A percentile compares a stretch with the other conserved stretches of the same genome.
These are phyloP conservation scores for Antitrichia curtipendula DNA, from an alignment of 225 moss, liverwort and hornwort genomes.

Conservation along the genomic window DNA sequence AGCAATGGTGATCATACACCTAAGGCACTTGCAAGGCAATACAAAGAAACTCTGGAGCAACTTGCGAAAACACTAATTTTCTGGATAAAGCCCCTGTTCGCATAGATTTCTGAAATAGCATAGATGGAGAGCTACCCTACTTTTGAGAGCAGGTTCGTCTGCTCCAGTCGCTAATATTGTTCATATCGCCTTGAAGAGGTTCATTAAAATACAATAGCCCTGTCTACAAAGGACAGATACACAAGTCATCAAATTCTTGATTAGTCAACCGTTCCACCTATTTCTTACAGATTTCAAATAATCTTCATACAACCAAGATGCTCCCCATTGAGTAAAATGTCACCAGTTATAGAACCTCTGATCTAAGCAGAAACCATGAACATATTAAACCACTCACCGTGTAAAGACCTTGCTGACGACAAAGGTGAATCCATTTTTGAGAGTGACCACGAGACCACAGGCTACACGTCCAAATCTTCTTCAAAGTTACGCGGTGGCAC, in stretches of 20 bases:
- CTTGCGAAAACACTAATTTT: neutral
- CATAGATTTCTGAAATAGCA: neutral
- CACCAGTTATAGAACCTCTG: neutral
- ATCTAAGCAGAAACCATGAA: neutral
- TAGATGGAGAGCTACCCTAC: neutral
- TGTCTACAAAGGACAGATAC: conserved; percentile 13
- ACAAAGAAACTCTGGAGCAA: neutral
- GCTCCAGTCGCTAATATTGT: conserved; percentile 50
- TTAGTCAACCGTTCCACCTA: neutral
- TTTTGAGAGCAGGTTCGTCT: conserved; percentile 47
- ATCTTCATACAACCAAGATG: neutral
- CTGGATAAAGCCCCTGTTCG: neutral
- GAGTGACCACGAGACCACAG: neutral
- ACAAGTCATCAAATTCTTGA: neutral
- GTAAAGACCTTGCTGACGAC: neutral
- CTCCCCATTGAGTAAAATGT: neutral
- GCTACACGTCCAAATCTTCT: conserved; percentile 17
- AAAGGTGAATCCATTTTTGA: neutral
- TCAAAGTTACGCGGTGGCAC: neutral
- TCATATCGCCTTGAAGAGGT: conserved; percentile 38
- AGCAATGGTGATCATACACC: neutral
- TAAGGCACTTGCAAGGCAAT: neutral
- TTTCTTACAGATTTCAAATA: neutral
- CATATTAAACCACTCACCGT: neutral
- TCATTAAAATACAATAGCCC: conserved; percentile 44